Conservation (phyloP, 2,329 filamentous ascomycete genomes). For the Fusarium scirpi region DNA sequence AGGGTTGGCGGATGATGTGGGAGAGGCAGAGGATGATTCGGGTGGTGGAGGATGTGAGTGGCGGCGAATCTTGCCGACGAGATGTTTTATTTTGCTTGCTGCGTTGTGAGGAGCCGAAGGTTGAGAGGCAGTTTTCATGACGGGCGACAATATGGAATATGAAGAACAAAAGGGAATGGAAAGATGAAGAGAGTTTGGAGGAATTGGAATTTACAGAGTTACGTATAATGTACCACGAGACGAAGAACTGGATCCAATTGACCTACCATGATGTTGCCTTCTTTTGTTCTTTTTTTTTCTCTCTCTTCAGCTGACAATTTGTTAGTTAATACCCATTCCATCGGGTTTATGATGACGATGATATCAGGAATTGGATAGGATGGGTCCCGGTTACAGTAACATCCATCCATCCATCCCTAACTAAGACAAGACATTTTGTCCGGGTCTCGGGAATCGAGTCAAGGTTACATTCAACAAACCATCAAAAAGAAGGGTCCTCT, state of each 20-base stretch:
- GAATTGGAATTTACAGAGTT: background rate
- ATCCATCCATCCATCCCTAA: background rate
- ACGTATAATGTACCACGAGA: constrained; percentile 2
- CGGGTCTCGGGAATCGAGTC: constrained; percentile 20
- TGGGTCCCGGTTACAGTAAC: constrained; percentile 5
- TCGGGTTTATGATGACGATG: constrained; percentile 34
- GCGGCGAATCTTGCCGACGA: constrained; percentile 42
- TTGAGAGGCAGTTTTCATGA: constrained; percentile 34
- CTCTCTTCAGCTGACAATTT: constrained; percentile 11
- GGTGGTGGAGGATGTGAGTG: constrained; percentile 29
- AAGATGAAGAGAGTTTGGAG: background rate
- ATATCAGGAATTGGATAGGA: constrained; percentile 32
- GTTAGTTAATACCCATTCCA: constrained; percentile 18
- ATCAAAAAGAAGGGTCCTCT: constrained; percentile 10
- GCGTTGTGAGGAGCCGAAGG: constrained; percentile 23
- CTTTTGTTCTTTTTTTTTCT: background rate
- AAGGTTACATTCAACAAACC: constrained; percentile 4
- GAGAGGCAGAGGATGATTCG: constrained; percentile 20
- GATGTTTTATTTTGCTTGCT: constrained; percentile 37
- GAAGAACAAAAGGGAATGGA: background rate
- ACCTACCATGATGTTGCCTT: background rate
- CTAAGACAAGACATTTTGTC: constrained; percentile 8
- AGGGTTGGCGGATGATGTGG: constrained; percentile 24
- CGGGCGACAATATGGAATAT: background rate
- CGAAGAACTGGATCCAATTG: background rate